Conservation (phyloP, 495 filamentous ascomycete genomes). For the Xylaria palmicola region DNA sequence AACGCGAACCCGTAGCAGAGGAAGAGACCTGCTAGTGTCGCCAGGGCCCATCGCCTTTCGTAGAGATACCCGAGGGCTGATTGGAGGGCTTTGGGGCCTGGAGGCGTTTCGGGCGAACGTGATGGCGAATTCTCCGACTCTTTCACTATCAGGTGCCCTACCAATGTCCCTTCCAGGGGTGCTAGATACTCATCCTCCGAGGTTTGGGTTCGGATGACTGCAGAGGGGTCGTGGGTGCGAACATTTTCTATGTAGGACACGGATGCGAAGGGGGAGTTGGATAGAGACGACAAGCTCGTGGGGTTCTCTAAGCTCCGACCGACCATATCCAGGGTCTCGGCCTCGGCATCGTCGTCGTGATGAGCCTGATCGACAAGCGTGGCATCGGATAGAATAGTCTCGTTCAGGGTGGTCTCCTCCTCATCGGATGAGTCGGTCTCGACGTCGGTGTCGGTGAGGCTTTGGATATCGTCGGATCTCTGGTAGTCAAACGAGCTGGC, state of each 20-base stretch:
- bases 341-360: constrained; percentile 33
- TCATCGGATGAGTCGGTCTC: constrained; percentile 37
- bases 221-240: constrained; percentile 8
- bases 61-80: constrained; percentile 4
- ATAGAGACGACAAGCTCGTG: constrained; percentile 30
- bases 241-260: constrained; percentile 12
- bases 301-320: constrained; percentile 30
- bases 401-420: constrained; percentile 33
- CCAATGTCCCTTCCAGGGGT: not conserved
- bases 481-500: constrained; percentile 50
- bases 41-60: constrained; percentile 13
- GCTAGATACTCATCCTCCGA: not conserved
- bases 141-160: not conserved
- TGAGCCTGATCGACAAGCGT: constrained; percentile 28
- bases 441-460: constrained; percentile 44
- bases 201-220: constrained; percentile 3
- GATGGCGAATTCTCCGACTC: not conserved
- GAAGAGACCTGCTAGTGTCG: constrained; percentile 21
- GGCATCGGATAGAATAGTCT: constrained; percentile 20
- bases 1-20: constrained; percentile 23
- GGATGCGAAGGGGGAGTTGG: constrained; percentile 16
- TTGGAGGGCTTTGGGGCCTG: not conserved
- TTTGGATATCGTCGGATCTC: constrained; percentile 53
- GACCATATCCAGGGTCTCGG: constrained; percentile 25
- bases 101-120: not conserved